These are phyloP conservation scores for Clavulina sp. DNA, from an alignment of 768 basidiomycete genomes.

Conservation along the genomic window DNA sequence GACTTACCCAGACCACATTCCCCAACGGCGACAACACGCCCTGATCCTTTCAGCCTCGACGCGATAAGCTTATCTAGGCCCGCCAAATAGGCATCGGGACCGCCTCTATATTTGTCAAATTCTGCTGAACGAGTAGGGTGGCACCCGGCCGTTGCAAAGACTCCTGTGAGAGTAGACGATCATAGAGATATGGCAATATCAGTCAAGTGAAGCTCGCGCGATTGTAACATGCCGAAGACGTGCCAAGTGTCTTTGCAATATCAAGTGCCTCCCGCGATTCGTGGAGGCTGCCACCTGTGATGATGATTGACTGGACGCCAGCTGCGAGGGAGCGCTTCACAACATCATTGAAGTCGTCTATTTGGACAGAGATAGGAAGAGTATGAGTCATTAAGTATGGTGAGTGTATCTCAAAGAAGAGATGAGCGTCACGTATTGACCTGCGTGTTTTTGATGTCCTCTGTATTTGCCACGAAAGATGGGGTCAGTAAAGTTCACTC, in stretches of 20 bases:
- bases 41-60: conserved; percentile 31
- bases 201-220: conserved; percentile 23
- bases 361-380: background rate
- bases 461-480: conserved; percentile 24
- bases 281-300: conserved; percentile 54
- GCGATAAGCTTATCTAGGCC: conserved; percentile 39
- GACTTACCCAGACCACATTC: conserved; percentile 57
- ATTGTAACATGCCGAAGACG: conserved; percentile 14
- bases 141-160: conserved; percentile 62
- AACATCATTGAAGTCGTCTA: conserved; percentile 48
- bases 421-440: conserved; percentile 10
- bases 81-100: conserved; percentile 41
- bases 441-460: conserved; percentile 22
- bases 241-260: conserved; percentile 44
- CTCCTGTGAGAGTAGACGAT: conserved; percentile 24
- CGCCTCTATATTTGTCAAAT: conserved; percentile 39
- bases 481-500: conserved; percentile 26
- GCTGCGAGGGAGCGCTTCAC: conserved; percentile 36
- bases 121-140: conserved; percentile 63
- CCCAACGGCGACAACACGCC: conserved; percentile 52
- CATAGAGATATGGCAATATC: background rate
- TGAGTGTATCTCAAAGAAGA: too few relatives aligned
- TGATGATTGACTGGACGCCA: conserved; percentile 52
- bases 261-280: conserved; percentile 43
- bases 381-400: background rate